Evolutionary conservation across 176 grass and related monocot species (phyloP).

Genomic region (Bromus sterilis): DNA sequence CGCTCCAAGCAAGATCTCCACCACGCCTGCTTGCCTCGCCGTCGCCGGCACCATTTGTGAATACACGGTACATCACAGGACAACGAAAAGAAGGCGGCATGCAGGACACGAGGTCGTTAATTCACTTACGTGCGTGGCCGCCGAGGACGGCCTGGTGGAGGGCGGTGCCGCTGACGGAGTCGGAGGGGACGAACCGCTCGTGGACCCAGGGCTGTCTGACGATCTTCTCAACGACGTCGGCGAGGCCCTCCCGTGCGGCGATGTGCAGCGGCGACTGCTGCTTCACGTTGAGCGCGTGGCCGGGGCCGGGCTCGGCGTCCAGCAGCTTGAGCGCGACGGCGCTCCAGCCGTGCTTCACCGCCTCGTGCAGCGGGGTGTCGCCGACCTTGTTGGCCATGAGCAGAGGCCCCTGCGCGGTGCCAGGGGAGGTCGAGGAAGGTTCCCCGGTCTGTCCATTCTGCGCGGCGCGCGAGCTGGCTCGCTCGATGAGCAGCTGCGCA

Average conservation of each 20-base stretch:
- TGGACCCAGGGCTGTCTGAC: constrained; percentile 28
- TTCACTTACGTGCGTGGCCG: constrained; percentile 44
- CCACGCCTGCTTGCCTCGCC: constrained; percentile 22
- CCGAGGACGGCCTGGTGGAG: constrained; percentile 72
- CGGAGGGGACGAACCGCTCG: not conserved
- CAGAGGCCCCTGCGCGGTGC: not conserved
- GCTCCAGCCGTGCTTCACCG: constrained; percentile 8
- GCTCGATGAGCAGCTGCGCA: not conserved
- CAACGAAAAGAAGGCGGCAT: not conserved
- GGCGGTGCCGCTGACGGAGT: constrained; percentile 36
- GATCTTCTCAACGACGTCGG: constrained; percentile 33
- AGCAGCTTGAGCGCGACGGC: constrained; percentile 42
- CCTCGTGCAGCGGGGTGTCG: constrained; percentile 61
- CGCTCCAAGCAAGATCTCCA: constrained; percentile 43
- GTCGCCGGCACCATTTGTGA: too few species aligned
- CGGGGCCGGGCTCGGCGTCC: constrained; percentile 12
- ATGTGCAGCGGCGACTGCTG: constrained; percentile 61
- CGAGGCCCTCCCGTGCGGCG: constrained; percentile 53
- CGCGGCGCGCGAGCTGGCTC: not conserved
- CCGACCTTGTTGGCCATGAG: constrained; percentile 3
- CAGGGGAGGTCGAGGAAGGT: not conserved
- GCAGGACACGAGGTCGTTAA: too few species aligned
- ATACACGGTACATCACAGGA: not conserved
- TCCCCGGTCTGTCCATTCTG: not conserved
- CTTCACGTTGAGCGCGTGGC: constrained; percentile 29